phyloP scores from a whole-genome alignment of 441 rosid species.

The Pelargonium citronellum region DNA sequence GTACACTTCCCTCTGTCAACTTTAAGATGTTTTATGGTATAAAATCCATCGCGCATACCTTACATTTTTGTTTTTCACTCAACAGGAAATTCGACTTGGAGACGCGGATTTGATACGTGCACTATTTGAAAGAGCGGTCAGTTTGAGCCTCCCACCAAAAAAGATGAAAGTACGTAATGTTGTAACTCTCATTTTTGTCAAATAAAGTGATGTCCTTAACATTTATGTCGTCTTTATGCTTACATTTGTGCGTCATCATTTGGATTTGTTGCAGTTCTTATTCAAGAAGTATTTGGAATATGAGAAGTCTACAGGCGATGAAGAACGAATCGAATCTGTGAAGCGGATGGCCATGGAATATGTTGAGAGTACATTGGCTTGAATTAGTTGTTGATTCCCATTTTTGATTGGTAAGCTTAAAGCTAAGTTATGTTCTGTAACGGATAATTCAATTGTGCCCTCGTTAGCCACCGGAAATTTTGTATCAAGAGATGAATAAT shows the following conservation, averaged over 20 bases:
- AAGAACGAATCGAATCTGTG: conserved; percentile 55
- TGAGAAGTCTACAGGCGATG: conserved; percentile 63
- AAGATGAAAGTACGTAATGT: conserved; percentile 63
- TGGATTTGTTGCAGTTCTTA: conserved; percentile 52
- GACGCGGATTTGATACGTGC: conserved; percentile 60
- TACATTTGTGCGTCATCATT: neutral
- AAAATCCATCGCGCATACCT: neutral
- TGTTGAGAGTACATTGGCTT: conserved; percentile 47
- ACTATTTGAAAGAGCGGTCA: conserved; percentile 81
- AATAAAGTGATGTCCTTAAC: conserved; percentile 2
- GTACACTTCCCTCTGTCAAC: conserved; percentile 28
- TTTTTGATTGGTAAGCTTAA: too few relatives aligned
- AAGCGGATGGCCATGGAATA: conserved; percentile 81
- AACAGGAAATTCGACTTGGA: conserved; percentile 74
- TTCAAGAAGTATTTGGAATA: conserved; percentile 80
- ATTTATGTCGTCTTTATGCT: conserved; percentile 4
- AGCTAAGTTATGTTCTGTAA: too few relatives aligned
- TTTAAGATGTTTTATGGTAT: neutral
- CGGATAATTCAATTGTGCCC: too few relatives aligned
- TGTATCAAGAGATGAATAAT: neutral
- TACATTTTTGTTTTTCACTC: conserved; percentile 13
- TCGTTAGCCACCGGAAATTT: too few relatives aligned
- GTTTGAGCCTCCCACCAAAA: conserved; percentile 78
- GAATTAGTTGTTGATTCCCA: conserved; percentile 10
- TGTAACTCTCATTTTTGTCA: neutral